phyloP scores from a whole-genome alignment of 1,139 yeast species.

The Geotrichum histeridarum region DNA sequence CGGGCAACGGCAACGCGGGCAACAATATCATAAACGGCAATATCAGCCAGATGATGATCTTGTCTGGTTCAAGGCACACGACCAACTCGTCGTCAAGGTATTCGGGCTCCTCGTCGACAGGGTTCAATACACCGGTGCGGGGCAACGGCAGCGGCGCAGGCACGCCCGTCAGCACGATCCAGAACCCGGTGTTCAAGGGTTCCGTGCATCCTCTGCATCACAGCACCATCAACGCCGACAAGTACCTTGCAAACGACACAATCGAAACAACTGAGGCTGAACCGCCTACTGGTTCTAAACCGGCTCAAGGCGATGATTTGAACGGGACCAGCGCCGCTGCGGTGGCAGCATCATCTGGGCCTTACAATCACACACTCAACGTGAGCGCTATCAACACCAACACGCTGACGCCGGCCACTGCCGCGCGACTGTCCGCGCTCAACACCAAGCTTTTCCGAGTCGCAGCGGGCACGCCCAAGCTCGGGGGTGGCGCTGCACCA shows the following conservation, averaged over 20 bases:
- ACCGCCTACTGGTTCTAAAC: not conserved
- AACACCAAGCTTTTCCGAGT: slow-evolving; percentile 26
- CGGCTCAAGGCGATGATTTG: not conserved
- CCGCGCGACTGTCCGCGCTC: slow-evolving; percentile 14
- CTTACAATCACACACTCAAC: not conserved
- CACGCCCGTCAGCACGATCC: not conserved
- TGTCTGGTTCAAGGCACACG: slow-evolving; percentile 17
- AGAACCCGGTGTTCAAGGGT: slow-evolving; percentile 11
- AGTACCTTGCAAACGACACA: slow-evolving; percentile 13
- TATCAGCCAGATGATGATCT: slow-evolving; percentile 13
- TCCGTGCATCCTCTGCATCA: slow-evolving; percentile 16
- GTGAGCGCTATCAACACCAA: slow-evolving; percentile 19
- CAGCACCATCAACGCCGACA: slow-evolving; percentile 8
- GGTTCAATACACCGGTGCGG: slow-evolving; percentile 10
- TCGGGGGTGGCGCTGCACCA: slow-evolving; percentile 28
- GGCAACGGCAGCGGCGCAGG: slow-evolving; percentile 3
- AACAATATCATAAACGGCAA: slow-evolving; percentile 13
- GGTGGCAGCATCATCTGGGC: slow-evolving; percentile 12
- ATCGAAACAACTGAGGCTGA: not conserved
- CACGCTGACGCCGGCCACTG: slow-evolving; percentile 19
- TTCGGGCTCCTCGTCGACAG: not conserved
- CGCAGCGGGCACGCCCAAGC: slow-evolving; percentile 19
- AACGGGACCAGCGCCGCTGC: slow-evolving; percentile 18
- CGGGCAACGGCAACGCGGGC: slow-evolving; percentile 16
- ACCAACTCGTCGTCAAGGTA: slow-evolving; percentile 17